A percentile compares a stretch with the other conserved stretches of the same genome.
Evolutionary conservation across 139 green algal species (phyloP).

Genomic region (Auxenochlorella protothecoides): DNA sequence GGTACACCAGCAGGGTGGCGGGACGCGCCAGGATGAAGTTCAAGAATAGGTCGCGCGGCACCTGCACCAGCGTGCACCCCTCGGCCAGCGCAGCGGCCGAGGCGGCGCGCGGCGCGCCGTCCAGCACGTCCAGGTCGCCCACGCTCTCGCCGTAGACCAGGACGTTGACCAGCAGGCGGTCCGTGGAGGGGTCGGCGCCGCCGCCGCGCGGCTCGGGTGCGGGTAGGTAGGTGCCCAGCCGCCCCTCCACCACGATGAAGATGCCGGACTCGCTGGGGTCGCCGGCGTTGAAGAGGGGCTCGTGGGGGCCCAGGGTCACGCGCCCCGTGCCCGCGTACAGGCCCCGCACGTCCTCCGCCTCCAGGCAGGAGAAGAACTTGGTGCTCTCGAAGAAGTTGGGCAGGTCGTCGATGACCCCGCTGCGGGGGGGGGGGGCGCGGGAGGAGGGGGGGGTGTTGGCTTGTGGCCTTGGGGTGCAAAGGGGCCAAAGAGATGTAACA

Average conservation of each 20-base stretch:
- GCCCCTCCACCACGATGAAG: conserved; percentile 63
- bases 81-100: conserved; percentile 57
- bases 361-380: conserved; percentile 74
- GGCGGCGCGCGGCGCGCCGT: conserved; percentile 43
- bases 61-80: conserved; percentile 43
- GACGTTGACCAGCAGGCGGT: conserved; percentile 39
- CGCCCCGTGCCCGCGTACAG: conserved; percentile 36
- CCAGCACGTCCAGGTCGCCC: conserved; percentile 67
- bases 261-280: conserved; percentile 53
- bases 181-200: background rate
- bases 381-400: conserved; percentile 66
- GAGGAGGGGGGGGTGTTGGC: background rate
- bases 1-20: conserved; percentile 57
- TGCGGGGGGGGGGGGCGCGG: background rate
- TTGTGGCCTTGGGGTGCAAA: background rate
- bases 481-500: too few species aligned
- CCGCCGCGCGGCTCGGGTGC: conserved; percentile 7
- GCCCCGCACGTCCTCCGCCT: conserved; percentile 55
- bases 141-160: conserved; percentile 58
- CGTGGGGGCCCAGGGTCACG: conserved; percentile 40
- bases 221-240: conserved; percentile 54
- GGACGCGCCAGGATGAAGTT: conserved; percentile 47
- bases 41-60: conserved; percentile 54
- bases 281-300: conserved; percentile 42
- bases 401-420: background rate